Base-by-base conservation (phyloP, 305 asterid genomes). In the Plantago lanceolata region DNA sequence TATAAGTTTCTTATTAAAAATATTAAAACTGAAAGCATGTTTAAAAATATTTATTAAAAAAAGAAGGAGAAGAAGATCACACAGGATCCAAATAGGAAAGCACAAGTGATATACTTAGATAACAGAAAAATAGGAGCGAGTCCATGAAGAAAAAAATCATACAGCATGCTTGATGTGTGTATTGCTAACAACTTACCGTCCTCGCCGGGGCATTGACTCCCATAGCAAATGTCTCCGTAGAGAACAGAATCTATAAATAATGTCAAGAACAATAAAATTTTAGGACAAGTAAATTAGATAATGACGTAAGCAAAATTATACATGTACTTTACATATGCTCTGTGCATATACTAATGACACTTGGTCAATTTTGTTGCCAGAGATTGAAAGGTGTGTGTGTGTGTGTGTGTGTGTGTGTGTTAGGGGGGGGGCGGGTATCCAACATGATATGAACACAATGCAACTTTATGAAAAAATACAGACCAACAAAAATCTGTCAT, bases 211-310 rank as follows among this genome's bases (percentile, higher is more conserved):
- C 99, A 68, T 93, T 93, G 68, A 93, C 96, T 85, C 99, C 99
- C 99, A 93, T 93, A 49, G 99, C 99, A 81, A 93, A 93, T 75
- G 99, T 93, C 93, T 93, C 99, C 1, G 99, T 93, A 61, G 99
- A 93, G 77, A 89, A 89, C 61, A 93, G 79, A 71, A 93, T 84
- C 98, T 93, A 56, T 72, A 75, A 64, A 62, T 64, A 71, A 48
- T 57, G 72, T 35, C 66, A 78, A 60, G 71, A 17, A 72, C 52
- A 4, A 44, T 64, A 66, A 70, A 62, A 57, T 64, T 75, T 68
- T 75, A 71, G 71, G 49, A 59, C 63, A 69, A 61, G 58, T 0
- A 48, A 28, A 50, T 48, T 49, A 49, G 14, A 49, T 9, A 37
- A 9, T 17, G 28, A 61, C n/a, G 64, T 45, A 63, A 58, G 47